Base-by-base conservation (phyloP, 331 rosid species). In the Prunus yedoensis region DNA sequence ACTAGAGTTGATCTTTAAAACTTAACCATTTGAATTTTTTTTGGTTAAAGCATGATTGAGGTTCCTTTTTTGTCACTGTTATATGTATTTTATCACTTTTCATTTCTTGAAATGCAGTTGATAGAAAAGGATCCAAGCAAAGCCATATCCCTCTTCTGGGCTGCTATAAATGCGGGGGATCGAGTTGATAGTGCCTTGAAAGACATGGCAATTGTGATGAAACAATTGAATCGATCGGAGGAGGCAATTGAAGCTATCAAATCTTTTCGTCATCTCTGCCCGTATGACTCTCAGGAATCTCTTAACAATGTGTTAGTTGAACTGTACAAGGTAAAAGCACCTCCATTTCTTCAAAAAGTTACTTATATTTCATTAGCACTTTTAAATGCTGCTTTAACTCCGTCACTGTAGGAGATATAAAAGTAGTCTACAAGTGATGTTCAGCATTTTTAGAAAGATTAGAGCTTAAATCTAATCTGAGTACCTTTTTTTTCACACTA, bases 131-230 rank as follows among this genome's bases (percentile, higher is more conserved):
- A 94, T 84, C 99, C 97, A 8, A 76, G 85, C 59, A 87, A 60
- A 77, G 93, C 99, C 70, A 86, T 95, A 65, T 87, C 97, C 18
- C 75, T 92, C 77, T 92, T 94, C 75, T 95, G 97, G 99, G 89
- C 94, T 10, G 91, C 97, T 30, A 95, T 95, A 77, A 95, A 95
- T 78, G 89, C 94, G 0, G 96, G 99, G 21, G 99, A 94, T 81
- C 85, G 97, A 66, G 97, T 94, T 14, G 99, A 92, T 66, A 92
- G 96, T 79, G 99, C 99, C 15, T 78, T 92, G 89, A 94, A 91
- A 73, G 99, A 94, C 77, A 94, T 94, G 99, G 96, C 99, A 2
- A 71, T 94, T 65, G 97, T 92, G 59, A 90, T 94, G 98, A 91
- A 94, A 76, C 97, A 94, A 76, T 7, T 91, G 83, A 76, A 89